phyloP scores from a whole-genome alignment of 148 eudicot species.

The Nepenthes mirabilis region DNA sequence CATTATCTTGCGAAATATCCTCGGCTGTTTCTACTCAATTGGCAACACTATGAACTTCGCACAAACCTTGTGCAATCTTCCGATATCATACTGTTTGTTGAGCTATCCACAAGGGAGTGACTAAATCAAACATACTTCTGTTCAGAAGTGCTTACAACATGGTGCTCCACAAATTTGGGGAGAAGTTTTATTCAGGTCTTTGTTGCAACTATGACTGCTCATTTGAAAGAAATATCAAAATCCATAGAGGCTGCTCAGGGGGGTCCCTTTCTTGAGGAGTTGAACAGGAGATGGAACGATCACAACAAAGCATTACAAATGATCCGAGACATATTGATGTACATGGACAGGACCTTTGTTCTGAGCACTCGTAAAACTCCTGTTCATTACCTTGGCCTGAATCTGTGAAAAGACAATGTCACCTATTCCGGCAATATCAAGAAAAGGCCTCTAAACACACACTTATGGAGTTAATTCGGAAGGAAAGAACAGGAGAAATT shows the following conservation, averaged over 20 bases:
- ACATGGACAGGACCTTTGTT: conserved; percentile 79
- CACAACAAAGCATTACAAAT: conserved; percentile 76
- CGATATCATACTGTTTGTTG: too few relatives aligned
- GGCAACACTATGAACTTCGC: too few relatives aligned
- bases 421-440: conserved; percentile 48
- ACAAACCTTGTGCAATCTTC: too few relatives aligned
- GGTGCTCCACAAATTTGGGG: conserved; percentile 81
- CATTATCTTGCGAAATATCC: too few relatives aligned
- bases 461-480: conserved; percentile 48
- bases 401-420: conserved; percentile 71
- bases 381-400: conserved; percentile 71
- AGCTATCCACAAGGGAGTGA: too few relatives aligned
- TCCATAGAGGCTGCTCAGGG: conserved; percentile 66
- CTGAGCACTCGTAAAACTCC: conserved; percentile 63
- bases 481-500: conserved; percentile 69
- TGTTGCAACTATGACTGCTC: conserved; percentile 62
- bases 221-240: conserved; percentile 49
- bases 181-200: conserved; percentile 71
- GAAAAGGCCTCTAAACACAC: conserved; percentile 40
- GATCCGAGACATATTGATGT: conserved; percentile 81
- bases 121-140: background rate
- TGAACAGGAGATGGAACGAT: conserved; percentile 66
- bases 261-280: conserved; percentile 56
- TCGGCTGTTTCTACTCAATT: too few relatives aligned
- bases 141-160: conserved; percentile 83